Base-by-base conservation (phyloP, 148 eudicot species). In the Tetragonia tetragonoides region DNA sequence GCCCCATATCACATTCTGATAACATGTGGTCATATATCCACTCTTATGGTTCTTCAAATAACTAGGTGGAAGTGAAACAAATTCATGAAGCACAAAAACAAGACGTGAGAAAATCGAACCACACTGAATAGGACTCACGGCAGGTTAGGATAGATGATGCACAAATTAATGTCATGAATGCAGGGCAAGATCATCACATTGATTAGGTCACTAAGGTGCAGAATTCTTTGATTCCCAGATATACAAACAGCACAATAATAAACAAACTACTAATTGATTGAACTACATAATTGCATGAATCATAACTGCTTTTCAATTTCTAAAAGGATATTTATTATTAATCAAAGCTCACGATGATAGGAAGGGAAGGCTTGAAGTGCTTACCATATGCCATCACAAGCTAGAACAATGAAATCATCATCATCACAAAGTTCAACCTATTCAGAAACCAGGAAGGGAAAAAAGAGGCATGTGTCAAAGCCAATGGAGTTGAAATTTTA, bases 351-450 rank as follows among this genome's bases (percentile, higher is more conserved):
- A 14, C 7, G 28, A 67, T 65, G 21, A 18, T 37, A 65, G 46
- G n/a, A 75, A 77, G n/a, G 28, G 20, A 77, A 40, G 70, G 82
- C 37, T 54, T 28, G 61, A 63, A 53, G 72, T 59, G 78, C 92
- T 76, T 86, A 96, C 99, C 99, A 96, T 66, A 96, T 90, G 56
- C 99, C 99, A 83, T 96, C 99, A 75, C 99, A 96, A 46, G 99
- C 99, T 75, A 96, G 89, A 83, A 93, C 97, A 7, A 96, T 66
- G 82, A 96, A 96, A 23, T 96, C 99, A 79, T 96, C 99, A 78
- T 93, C 92, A 46, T 86, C 93, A 81, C 97, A 90, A 74, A 96
- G 97, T 79, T 91, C 94, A 79, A 93, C 90, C 92, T 90, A 79
- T 66, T 44, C 37, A 75, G 23, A 42, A 76, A 41, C 7, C 57